A percentile compares a stretch with the other conserved stretches of the same genome.
Evolutionary conservation across 148 eudicot species (phyloP).

Genomic region (Simmondsia chinensis): DNA sequence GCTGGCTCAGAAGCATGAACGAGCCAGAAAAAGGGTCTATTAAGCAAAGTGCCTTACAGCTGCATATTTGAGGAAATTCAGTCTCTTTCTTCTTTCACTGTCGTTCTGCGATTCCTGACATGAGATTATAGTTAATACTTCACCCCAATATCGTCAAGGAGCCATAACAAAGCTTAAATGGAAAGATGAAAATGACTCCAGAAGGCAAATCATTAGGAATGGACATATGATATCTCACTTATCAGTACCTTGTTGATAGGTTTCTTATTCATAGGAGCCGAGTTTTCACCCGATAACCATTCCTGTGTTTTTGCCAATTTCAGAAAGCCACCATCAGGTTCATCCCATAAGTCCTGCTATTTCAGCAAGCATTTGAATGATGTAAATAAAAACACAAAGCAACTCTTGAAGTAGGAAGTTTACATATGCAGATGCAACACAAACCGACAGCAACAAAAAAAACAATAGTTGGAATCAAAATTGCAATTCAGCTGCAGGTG

Average conservation of each 20-base stretch:
- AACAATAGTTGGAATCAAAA: too few relatives aligned
- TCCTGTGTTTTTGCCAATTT: conserved; percentile 67
- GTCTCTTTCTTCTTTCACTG: conserved; percentile 58
- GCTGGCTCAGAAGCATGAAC: too few relatives aligned
- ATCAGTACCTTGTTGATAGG: conserved; percentile 35
- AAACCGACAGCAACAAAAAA: neutral
- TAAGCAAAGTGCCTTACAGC: conserved; percentile 60
- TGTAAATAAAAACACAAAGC: neutral
- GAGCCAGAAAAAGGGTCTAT: too few relatives aligned
- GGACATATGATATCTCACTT: conserved; percentile 2
- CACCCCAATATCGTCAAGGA: conserved; percentile 3
- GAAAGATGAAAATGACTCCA: conserved; percentile 2
- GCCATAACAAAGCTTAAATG: conserved; percentile 5
- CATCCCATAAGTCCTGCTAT: conserved; percentile 31
- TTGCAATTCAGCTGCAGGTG: too few relatives aligned
- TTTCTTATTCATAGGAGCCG: conserved; percentile 74
- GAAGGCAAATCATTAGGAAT: conserved; percentile 5
- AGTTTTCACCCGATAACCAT: conserved; percentile 71
- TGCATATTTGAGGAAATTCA: conserved; percentile 72
- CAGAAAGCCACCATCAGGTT: conserved; percentile 75
- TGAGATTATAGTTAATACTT: conserved; percentile 11
- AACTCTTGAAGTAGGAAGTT: neutral
- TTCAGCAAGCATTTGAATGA: neutral
- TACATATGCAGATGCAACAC: neutral
- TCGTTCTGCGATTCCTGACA: conserved; percentile 64